Percentiles rank a stretch among this genome's conserved stretches.
These are phyloP conservation scores for Begonia masoniana DNA, from an alignment of 306 rosid genomes.

Conservation along the genomic window DNA sequence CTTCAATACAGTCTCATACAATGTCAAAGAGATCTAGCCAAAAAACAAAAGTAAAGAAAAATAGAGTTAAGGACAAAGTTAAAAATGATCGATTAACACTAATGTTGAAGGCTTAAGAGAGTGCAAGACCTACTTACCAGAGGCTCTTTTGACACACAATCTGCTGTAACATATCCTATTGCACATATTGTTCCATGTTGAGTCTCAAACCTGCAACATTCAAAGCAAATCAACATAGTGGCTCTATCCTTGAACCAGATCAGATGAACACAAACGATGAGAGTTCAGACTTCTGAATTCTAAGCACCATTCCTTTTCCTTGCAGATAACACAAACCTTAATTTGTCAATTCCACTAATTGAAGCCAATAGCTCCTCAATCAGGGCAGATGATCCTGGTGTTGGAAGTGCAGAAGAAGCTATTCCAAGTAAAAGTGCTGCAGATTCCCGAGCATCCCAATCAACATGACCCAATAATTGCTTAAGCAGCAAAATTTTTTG, in stretches of 20 bases:
- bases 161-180: constrained; percentile 77
- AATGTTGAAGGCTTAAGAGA: background rate
- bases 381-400: constrained; percentile 33
- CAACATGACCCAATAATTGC: constrained; percentile 68
- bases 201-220: constrained; percentile 61
- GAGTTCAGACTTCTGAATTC: too few relatives aligned
- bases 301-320: too few relatives aligned
- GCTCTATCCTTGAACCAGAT: too few relatives aligned
- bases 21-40: constrained; percentile 45
- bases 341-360: constrained; percentile 35
- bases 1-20: constrained; percentile 43
- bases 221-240: too few relatives aligned
- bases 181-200: constrained; percentile 88
- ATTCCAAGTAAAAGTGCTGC: constrained; percentile 88
- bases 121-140: constrained; percentile 34
- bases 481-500: constrained; percentile 66
- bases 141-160: constrained; percentile 49
- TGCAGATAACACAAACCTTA: constrained; percentile 37
- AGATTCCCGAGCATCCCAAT: constrained; percentile 84
- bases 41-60: constrained; percentile 1
- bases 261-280: too few relatives aligned
- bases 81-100: too few relatives aligned
- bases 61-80: constrained; percentile 1
- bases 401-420: constrained; percentile 66
- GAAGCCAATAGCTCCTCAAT: constrained; percentile 48